phyloP scores from a whole-genome alignment of 805 yeast species.

The Limtongia smithiae region DNA sequence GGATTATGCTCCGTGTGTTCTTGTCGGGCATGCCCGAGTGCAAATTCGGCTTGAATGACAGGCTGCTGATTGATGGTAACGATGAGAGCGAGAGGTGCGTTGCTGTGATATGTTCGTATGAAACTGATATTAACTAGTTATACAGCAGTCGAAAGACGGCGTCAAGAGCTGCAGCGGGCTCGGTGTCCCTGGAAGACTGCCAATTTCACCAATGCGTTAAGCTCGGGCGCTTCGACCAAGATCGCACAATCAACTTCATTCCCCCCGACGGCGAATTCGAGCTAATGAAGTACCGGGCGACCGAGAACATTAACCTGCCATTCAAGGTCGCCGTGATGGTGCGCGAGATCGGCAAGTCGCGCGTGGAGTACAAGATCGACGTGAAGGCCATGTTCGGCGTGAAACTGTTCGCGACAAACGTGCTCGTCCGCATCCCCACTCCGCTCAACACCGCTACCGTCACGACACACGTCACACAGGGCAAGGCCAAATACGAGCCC shows the following conservation, averaged over 20 bases:
- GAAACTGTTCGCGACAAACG: conserved; percentile 60
- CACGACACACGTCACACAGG: conserved; percentile 47
- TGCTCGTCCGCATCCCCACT: conserved; percentile 62
- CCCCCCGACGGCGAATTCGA: conserved; percentile 84
- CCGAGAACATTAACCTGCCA: conserved; percentile 63
- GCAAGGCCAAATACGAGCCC: conserved; percentile 65
- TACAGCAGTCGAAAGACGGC: conserved; percentile 32
- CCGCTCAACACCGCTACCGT: conserved; percentile 59
- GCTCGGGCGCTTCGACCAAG: conserved; percentile 59
- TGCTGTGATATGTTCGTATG: too few relatives aligned
- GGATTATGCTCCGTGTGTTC: conserved; percentile 64
- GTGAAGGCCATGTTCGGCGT: conserved; percentile 55
- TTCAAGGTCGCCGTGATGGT: conserved; percentile 61
- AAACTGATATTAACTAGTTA: too few relatives aligned
- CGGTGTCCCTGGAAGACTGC: conserved; percentile 65
- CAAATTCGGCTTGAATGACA: conserved; percentile 70
- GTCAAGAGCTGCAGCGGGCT: conserved; percentile 44
- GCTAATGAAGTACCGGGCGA: conserved; percentile 63
- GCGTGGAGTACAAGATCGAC: conserved; percentile 55
- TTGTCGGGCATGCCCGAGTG: conserved; percentile 82
- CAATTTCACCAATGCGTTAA: conserved; percentile 81
- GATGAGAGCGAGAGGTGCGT: conserved; percentile 30
- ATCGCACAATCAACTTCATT: conserved; percentile 62
- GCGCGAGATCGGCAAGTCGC: conserved; percentile 44
- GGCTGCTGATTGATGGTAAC: conserved; percentile 35